Evolutionary conservation across 2,329 filamentous ascomycete species (phyloP), one percentile per base, ranked within the genome.

Genomic region (Aspergillus jensenii): DNA sequence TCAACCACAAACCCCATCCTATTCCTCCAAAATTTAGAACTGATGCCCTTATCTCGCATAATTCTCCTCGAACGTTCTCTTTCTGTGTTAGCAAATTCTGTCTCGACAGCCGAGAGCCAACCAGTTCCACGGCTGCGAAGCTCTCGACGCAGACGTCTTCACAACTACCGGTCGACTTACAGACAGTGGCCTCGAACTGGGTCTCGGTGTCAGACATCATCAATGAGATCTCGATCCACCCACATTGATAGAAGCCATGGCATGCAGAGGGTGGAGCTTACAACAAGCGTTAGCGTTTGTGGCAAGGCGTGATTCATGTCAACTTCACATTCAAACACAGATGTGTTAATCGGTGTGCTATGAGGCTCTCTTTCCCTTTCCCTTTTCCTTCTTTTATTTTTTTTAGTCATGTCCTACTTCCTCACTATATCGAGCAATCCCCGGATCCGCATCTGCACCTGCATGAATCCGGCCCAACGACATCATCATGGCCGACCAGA

Each of bases 401-500:
- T 21, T 11, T 9, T 2, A 9, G 27, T 47, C 15, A 48, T 47
- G 43, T 33, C 33, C 25, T 27, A 15, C 15, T 35, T 12, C 33
- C 17, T 25, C 31, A 8, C n/a, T 52, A 31, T 8, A 33, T 35
- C 25, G 27, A 52, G 17, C 51, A 3, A 31, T 33, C 23, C 21
- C 19, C 27, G 27, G 31, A 46, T 44, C 37, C 21, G 37, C 39
- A 43, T 41, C 37, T 44, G 41, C 31, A 46, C 17, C 27, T 53
- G 40, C 19, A 25, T 21, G 27, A 31, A 31, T 31, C 9, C 27
- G 27, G 27, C 8, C 27, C 27, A 8, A 31, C 9, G 11, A 31
- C 27, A 37, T 8, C 33, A 11, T 40, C 44, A 54, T 56, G 54
- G 54, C 45, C 19, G 56, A 64, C 51, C 56, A 51, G 41, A 58